Evolutionary conservation across 192 early-diverging fungal species (phyloP).

Genomic region (Gamsiella multidivaricata): DNA sequence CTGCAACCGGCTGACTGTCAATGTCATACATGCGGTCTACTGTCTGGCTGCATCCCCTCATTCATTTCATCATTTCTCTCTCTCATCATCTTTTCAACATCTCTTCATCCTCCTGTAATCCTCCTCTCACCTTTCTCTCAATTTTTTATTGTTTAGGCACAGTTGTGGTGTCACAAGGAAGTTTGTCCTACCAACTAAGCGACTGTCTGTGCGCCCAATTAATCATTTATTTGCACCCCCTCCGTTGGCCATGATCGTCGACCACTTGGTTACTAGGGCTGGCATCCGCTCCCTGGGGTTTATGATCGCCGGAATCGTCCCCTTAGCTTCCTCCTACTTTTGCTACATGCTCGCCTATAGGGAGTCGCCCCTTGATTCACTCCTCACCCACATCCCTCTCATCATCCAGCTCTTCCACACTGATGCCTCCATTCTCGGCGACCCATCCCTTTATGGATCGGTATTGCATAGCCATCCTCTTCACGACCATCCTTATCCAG

Average conservation of each 20-base stretch:
- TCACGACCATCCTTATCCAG: not conserved
- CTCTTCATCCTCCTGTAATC: too few relatives aligned
- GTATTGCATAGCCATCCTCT: not conserved
- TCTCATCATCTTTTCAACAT: too few relatives aligned
- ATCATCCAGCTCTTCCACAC: slow-evolving; percentile 25
- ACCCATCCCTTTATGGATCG: not conserved
- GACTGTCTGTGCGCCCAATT: too few relatives aligned
- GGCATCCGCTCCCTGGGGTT: slow-evolving; percentile 31
- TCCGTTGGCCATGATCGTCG: slow-evolving; percentile 23
- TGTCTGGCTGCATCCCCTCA: too few relatives aligned
- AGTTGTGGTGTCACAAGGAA: too few relatives aligned
- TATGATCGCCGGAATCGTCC: slow-evolving; percentile 21
- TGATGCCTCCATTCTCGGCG: not conserved
- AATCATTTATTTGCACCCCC: not conserved
- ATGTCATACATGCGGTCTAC: too few relatives aligned
- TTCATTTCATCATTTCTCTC: too few relatives aligned
- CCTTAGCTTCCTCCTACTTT: slow-evolving; percentile 25
- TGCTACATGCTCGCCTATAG: slow-evolving; percentile 44
- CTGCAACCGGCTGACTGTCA: too few relatives aligned
- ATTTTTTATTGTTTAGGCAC: too few relatives aligned
- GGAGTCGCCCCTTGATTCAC: slow-evolving; percentile 31
- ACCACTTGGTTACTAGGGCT: slow-evolving; percentile 32
- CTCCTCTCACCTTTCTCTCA: too few relatives aligned
- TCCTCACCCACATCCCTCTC: slow-evolving; percentile 11
- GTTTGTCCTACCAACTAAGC: too few relatives aligned